Base-by-base conservation (phyloP, 139 green algal species). In the Chlamydomonas asymmetrica region DNA sequence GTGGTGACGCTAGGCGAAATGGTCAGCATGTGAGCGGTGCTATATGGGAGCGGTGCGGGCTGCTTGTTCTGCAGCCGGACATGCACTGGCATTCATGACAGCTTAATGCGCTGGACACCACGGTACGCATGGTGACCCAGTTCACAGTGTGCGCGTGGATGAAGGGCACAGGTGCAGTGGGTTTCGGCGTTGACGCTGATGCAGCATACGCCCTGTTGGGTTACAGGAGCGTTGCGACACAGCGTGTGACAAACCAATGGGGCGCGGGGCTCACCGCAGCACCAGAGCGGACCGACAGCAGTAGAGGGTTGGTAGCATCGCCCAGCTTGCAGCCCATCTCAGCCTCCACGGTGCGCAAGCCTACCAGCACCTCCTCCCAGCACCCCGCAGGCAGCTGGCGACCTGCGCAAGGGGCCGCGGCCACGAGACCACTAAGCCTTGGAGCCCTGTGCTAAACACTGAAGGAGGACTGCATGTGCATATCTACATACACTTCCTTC, bases 211-310 rank as follows among this genome's bases (percentile, higher is more conserved):
- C 16, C 16, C 60, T 67, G 34, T 16, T 67, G 20, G 20, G 60
- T 16, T 18, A 41, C 16, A 20, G 34, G 16, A 67, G n/a, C n/a
- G n/a, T n/a, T n/a, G n/a, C n/a, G n/a, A n/a, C n/a, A n/a, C n/a
- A 67, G 64, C 13, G 64, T 20, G 38, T 39, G 64, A 25, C 23
- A 29, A 32, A 57, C 48, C 76, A 84, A 87, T 38, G n/a, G n/a
- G n/a, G n/a, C n/a, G n/a, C n/a, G n/a, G 48, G 77, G 66, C 91
- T 73, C 65, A 86, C 79, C 37, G 90, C 91, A 23, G 93, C 93
- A n/a, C 93, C 93, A 3, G 90, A 96, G 71, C 93, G 88, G 48
- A 97, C 93, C 13, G 91, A 97, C 34, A 97, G 68, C 48, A 97
- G 89, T 49, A 97, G 81, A 32, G 93, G 88, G 63, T 91, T 89